Evolutionary conservation across 2,329 filamentous ascomycete species (phyloP).

Genomic region (Sclerotiophoma versabilis): DNA sequence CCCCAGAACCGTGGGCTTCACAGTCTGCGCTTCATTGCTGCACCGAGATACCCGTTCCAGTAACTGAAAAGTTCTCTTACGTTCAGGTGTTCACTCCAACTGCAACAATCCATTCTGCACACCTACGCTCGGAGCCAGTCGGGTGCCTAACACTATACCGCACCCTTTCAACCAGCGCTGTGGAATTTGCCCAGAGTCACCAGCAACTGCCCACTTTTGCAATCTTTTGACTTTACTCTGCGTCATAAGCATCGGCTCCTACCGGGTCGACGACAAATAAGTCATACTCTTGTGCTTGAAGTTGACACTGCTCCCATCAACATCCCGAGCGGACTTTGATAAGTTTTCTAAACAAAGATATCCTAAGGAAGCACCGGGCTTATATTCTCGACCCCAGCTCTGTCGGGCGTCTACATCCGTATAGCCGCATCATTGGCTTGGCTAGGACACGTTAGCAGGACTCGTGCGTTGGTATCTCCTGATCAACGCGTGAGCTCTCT

Average conservation of each 20-base stretch:
- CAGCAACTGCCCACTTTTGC: conserved; percentile 27
- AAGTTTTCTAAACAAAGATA: conserved; percentile 11
- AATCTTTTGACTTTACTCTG: conserved; percentile 24
- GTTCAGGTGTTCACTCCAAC: conserved; percentile 18
- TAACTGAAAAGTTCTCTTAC: conserved; percentile 15
- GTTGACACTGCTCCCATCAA: neutral
- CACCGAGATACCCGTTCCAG: conserved; percentile 28
- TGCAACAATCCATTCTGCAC: conserved; percentile 23
- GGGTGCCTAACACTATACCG: conserved; percentile 9
- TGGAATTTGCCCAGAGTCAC: conserved; percentile 12
- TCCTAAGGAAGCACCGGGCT: conserved; percentile 25
- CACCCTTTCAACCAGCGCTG: conserved; percentile 9
- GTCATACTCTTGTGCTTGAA: conserved; percentile 3
- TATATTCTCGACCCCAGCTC: conserved; percentile 35
- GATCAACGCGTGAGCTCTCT: conserved; percentile 47
- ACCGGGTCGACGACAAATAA: conserved; percentile 13
- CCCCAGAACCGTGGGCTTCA: conserved; percentile 16
- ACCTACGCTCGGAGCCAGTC: conserved; percentile 15
- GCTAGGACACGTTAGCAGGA: conserved; percentile 27
- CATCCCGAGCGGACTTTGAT: conserved; percentile 1
- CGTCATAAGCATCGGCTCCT: conserved; percentile 29
- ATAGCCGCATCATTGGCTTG: conserved; percentile 35
- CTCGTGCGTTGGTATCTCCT: conserved; percentile 43
- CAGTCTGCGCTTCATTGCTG: conserved; percentile 22
- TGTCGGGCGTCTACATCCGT: conserved; percentile 25